A percentile compares a stretch with the other conserved stretches of the same genome.
Evolutionary conservation across 345 rosid genomes (phyloP).

Genomic region (Draba incana): DNA sequence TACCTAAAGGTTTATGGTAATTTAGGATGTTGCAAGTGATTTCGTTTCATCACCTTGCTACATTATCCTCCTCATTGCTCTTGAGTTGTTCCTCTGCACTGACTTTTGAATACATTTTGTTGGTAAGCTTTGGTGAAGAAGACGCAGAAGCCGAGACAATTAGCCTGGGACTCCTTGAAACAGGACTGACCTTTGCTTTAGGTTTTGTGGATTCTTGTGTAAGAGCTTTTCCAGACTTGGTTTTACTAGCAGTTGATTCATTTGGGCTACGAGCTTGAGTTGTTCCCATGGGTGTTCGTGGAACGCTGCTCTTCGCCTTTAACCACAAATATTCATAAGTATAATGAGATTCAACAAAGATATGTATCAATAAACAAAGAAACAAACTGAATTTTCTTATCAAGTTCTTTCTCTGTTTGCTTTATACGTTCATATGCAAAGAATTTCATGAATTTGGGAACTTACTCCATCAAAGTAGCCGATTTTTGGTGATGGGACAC

Average conservation of each 20-base stretch:
- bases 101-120: conserved; percentile 46
- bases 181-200: conserved; percentile 42
- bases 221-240: conserved; percentile 51
- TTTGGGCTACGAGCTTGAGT: conserved; percentile 42
- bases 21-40: conserved; percentile 23
- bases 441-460: conserved; percentile 36
- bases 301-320: conserved; percentile 58
- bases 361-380: conserved; percentile 10
- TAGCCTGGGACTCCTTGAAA: conserved; percentile 48
- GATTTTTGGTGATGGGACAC: conserved; percentile 91
- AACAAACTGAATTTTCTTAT: conserved; percentile 7
- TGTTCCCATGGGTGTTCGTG: conserved; percentile 57
- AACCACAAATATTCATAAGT: conserved; percentile 21
- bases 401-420: conserved; percentile 15
- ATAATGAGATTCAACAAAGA: conserved; percentile 24
- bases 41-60: conserved; percentile 21
- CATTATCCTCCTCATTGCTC: conserved; percentile 2
- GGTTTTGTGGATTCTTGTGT: conserved; percentile 46
- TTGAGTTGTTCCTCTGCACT: conserved; percentile 43
- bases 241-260: conserved; percentile 43
- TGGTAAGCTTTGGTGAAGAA: conserved; percentile 48
- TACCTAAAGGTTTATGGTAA: conserved; percentile 24
- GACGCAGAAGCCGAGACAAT: conserved; percentile 37
- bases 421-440: not conserved
- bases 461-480: conserved; percentile 98